These are phyloP conservation scores for Ustilago xerochloae DNA, from an alignment of 1,284 basidiomycete species.

Conservation along the genomic window DNA sequence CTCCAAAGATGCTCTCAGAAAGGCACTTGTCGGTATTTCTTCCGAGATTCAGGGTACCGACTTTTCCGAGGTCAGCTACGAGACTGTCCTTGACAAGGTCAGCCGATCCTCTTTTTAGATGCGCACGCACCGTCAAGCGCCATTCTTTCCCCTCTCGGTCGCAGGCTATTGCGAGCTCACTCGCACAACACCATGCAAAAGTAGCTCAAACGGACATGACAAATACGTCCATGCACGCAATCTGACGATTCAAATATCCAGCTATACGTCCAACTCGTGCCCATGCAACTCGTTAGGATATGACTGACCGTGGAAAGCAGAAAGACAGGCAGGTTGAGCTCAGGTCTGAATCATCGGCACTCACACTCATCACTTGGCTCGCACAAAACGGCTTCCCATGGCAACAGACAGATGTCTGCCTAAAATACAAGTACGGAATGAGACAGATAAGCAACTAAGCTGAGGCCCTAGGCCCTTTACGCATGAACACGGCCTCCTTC, in stretches of 20 bases:
- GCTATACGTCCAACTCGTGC: not conserved
- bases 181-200: not conserved
- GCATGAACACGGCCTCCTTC: not conserved
- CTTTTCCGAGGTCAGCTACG: constrained; percentile 78
- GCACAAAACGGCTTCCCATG: not conserved
- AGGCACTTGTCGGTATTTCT: constrained; percentile 77
- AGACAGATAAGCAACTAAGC: not conserved
- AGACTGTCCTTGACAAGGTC: constrained; percentile 70
- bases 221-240: not conserved
- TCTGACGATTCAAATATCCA: not conserved
- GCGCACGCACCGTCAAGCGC: not conserved
- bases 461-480: not conserved
- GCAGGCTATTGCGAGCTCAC: not conserved
- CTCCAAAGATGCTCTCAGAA: constrained; percentile 86
- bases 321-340: not conserved
- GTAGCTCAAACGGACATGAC: not conserved
- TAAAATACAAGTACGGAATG: constrained; percentile 4
- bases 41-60: constrained; percentile 91
- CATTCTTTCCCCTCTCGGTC: not conserved
- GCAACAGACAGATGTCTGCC: not conserved
- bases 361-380: not conserved
- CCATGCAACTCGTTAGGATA: not conserved
- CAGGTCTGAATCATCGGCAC: not conserved
- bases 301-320: not conserved
- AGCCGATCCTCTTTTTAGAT: constrained; percentile 45